Base-by-base conservation (phyloP, 2,329 filamentous ascomycete genomes). In the Lachnellula hyalina region DNA sequence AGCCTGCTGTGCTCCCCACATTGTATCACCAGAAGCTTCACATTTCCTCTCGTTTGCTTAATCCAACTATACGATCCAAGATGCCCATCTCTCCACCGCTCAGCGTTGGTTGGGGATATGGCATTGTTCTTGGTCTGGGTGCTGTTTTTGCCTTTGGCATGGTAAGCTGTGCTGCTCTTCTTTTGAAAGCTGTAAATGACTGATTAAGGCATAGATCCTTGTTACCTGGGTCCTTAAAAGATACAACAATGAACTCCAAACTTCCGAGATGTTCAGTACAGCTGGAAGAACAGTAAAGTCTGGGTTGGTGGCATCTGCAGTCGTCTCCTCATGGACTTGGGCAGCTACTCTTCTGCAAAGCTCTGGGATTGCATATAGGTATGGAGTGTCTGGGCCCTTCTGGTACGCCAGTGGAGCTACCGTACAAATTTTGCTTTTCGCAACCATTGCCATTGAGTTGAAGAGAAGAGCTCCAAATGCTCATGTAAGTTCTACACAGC, bases 261-360 rank as follows among this genome's bases (percentile, higher is more conserved):
- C 92, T 0, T 92, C 88, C 0, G 91, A 96, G 74, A 94, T 91
- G 83, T 96, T 96, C 77, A 91, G 82, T 60, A 96, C 91, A 0
- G 91, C 91, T 49, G 90, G 90, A 17, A 80, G 92, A 58, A 91
- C 89, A 1, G 89, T 96, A 62, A 96, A 96, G 69, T 91, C 89
- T 8, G 92, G 91, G 44, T 78, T 96, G 14, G 90, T 96, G 0
- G 89, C 89, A 11, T 89, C 89, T 5, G 91, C 90, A 15, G 91
- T 96, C n/a, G 90, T 96, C 3, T 92, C 87, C 15, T 91, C 87
- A 5, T 96, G 92, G 91, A 96, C 91, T 0, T 96, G 90, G 90
- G 90, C 90, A 0, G 90, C 89, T 21, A 94, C 89, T 0, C 76
- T 93, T 1, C 77, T 94, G 2, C 89, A 94, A 67, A 88, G 83